Evolutionary conservation across 306 rosid species (phyloP), one percentile per base, ranked within the genome.

Genomic region (Crataegus laevigata): DNA sequence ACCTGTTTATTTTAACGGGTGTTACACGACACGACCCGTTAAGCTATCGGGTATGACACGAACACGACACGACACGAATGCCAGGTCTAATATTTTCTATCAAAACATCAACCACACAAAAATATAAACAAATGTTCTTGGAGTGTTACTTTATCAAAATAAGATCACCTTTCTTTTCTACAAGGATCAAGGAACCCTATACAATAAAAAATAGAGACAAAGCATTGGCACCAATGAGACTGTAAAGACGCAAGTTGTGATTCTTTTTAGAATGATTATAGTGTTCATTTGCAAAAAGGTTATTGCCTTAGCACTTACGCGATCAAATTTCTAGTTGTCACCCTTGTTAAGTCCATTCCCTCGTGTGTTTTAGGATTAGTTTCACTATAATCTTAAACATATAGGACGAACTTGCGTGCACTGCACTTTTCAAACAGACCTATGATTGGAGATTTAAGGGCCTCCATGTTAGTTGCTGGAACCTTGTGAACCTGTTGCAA

Each of bases 371-470:
- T 94, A 74, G 99, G 99, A 68, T 86, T 93, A 29, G 8, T 89
- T 80, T 92, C 97, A 64, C 62, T 51, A 61, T 92, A 94, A 66
- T 92, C 90, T 60, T 92, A 96, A 71, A 92, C 99, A 83, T 84
- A 94, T 28, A 94, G 82, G 85, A 94, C 90, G 82, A 94, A 90
- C 83, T 90, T 94, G 85, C 99, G 92, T 11, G 96, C 96, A 3
- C 99, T 93, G 5, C 96, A 98, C 73, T 92, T 94, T 83, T 94
- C 99, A 75, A 94, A 94, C 66, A 94, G 8, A 28, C 99, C 99
- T 97, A 94, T 92, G 51, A 94, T 96, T 14, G 99, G 96, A 75
- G 99, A 94, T 80, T 80, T 90, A 19, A 92, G 84, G 60, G 99
- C 99, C 82, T 94, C 99, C 96, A 94, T 82, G 71, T 94, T 97